phyloP scores from a whole-genome alignment of 306 rosid species.

The Casuarina equisetifolia region DNA sequence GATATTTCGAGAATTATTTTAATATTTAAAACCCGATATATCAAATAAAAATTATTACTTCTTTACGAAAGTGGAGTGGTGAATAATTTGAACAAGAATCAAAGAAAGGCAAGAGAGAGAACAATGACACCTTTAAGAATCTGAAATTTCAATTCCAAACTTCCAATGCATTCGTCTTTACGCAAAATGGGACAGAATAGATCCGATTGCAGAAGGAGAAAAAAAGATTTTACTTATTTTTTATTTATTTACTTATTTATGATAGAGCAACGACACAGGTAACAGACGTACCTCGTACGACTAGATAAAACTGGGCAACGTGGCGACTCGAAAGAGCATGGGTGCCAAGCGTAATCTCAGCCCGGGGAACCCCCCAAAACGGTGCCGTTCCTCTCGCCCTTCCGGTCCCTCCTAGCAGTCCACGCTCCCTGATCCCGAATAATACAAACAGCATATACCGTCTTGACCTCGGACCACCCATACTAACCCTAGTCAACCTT shows the following conservation, averaged over 20 bases:
- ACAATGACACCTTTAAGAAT: not conserved
- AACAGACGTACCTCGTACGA: not conserved
- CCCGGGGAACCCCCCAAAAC: slow-evolving; percentile 1
- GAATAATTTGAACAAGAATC: not conserved
- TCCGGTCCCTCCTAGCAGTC: not conserved
- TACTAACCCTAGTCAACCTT: slow-evolving; percentile 44
- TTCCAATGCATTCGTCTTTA: too few species aligned
- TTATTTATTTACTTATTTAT: too few species aligned
- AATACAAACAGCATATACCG: slow-evolving; percentile 34
- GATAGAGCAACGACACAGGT: not conserved
- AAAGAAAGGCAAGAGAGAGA: not conserved
- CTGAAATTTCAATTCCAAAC: too few species aligned
- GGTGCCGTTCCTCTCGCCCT: slow-evolving; percentile 32
- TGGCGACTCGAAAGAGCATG: not conserved
- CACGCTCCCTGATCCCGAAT: not conserved
- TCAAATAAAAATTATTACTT: not conserved
- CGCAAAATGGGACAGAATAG: too few species aligned
- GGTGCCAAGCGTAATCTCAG: not conserved
- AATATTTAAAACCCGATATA: too few species aligned
- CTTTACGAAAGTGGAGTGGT: not conserved
- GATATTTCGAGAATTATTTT: too few species aligned
- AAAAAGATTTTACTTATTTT: too few species aligned
- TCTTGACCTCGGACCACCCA: slow-evolving; percentile 34
- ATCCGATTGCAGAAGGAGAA: too few species aligned
- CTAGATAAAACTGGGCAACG: not conserved